Evolutionary conservation across 805 yeast genomes (phyloP), one percentile per base, ranked within the genome.

Genomic region (Candida endomychidarum): DNA sequence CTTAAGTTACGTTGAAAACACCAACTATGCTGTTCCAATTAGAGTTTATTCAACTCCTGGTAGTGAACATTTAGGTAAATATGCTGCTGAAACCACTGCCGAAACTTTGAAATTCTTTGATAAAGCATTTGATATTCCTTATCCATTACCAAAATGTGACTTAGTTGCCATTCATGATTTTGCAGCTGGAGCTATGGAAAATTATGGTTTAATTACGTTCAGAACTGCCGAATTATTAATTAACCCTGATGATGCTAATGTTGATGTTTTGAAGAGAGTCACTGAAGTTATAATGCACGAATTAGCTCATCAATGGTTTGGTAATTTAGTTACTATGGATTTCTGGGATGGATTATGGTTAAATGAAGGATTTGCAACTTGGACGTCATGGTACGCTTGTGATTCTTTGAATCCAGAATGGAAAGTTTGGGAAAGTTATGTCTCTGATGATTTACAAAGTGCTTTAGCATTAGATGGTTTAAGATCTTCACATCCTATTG

Each of bases 271-370:
- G 58, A 81, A 80, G 59, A 74, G 90, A 60, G 93, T 86, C 27
- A 84, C 89, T 25, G 91, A 86, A 57, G 93, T 86, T 35, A 89
- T 86, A 32, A 86, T 83, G 67, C 95, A 86, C 67, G 95, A 86
- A 66, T 74, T 86, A 67, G 93, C 95, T 36, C 95, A 86, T 63
- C 95, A 86, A 69, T 86, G 95, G 95, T 86, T 86, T 54, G 95
- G 95, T 58, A 83, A 86, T 63, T 72, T 86, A 63, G 95, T 86
- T 45, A 86, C 95, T 40, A 86, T 86, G 95, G 90, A 85, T 56
- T 86, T 87, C 83, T 86, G 95, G 95, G 87, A 84, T 62, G 91
- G 87, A 49, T 74, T 86, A 54, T 86, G 93, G 91, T 75, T 86
- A 53, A 86, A 86, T 58, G 95, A 86, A 67, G 91, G 93, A 33